Evolutionary conservation across 108 stramenopile genomes (phyloP).

Genomic region (Aurantiochytrium sp.): DNA sequence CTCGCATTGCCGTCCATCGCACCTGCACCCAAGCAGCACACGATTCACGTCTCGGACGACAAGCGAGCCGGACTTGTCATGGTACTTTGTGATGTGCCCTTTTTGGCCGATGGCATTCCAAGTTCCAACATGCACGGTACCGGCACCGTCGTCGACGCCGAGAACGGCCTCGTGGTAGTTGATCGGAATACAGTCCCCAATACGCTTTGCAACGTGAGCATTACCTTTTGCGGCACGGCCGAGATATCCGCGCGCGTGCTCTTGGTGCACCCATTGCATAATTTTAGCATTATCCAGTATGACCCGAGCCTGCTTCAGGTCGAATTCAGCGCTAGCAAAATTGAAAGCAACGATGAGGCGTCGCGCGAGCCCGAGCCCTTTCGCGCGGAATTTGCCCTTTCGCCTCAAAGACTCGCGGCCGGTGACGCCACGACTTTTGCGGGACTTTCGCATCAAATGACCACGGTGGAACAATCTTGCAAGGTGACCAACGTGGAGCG

Average conservation of each 20-base stretch:
- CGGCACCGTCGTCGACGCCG: constrained; percentile 37
- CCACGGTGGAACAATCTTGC: not conserved
- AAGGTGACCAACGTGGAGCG: constrained; percentile 6
- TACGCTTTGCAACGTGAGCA: constrained; percentile 32
- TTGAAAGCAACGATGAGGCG: not conserved
- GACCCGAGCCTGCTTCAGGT: constrained; percentile 27
- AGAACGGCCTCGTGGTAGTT: constrained; percentile 40
- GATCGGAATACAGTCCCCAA: constrained; percentile 42
- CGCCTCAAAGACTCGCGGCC: not conserved
- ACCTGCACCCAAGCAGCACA: not conserved
- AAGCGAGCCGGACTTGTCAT: constrained; percentile 20
- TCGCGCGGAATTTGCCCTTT: not conserved
- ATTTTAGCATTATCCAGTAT: constrained; percentile 36
- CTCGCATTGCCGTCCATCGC: not conserved
- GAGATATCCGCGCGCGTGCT: constrained; percentile 29
- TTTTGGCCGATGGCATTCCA: constrained; percentile 30
- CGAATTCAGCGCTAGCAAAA: not conserved
- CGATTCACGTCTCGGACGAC: not conserved
- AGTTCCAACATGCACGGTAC: constrained; percentile 19
- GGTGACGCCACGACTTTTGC: not conserved
- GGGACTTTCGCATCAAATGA: not conserved
- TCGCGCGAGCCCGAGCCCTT: not conserved
- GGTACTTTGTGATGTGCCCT: constrained; percentile 36
- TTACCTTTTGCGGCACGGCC: constrained; percentile 35
- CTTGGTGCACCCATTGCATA: constrained; percentile 43